These are phyloP conservation scores for Lepiota brunneoincarnata DNA, from an alignment of 768 basidiomycete species.

Conservation along the genomic window DNA sequence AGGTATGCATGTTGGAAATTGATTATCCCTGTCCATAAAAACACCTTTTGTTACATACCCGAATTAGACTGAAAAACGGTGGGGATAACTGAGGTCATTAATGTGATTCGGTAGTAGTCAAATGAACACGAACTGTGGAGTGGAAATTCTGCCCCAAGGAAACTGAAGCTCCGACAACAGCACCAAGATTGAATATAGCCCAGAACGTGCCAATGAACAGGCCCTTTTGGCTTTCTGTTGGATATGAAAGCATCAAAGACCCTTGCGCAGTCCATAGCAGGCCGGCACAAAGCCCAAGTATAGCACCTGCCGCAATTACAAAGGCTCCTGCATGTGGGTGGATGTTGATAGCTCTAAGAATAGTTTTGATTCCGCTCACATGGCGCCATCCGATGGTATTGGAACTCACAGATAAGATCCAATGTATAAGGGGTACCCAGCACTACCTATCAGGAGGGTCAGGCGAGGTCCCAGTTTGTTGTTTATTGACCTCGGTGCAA, in stretches of 20 bases:
- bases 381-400: not conserved
- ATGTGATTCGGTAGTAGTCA: not conserved
- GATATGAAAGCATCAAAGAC: constrained; percentile 80
- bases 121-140: constrained; percentile 42
- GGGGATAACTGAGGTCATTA: not conserved
- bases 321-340: constrained; percentile 58
- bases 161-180: constrained; percentile 74
- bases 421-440: constrained; percentile 75
- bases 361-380: not conserved
- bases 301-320: constrained; percentile 65
- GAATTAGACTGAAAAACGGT: constrained; percentile 27
- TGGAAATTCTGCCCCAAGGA: constrained; percentile 69
- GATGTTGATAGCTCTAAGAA: constrained; percentile 60
- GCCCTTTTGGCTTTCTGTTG: constrained; percentile 76
- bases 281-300: constrained; percentile 70
- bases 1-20: not conserved
- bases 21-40: not conserved
- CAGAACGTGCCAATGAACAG: constrained; percentile 76
- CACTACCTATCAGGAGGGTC: constrained; percentile 69
- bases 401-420: constrained; percentile 61
- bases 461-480: constrained; percentile 72
- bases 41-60: constrained; percentile 24
- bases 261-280: constrained; percentile 83
- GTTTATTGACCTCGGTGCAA: constrained; percentile 57
- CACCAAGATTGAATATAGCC: constrained; percentile 79